A percentile compares a stretch with the other conserved stretches of the same genome.
Conservation (phyloP, 495 filamentous ascomycete species). For the Lophiotrema nucula region DNA sequence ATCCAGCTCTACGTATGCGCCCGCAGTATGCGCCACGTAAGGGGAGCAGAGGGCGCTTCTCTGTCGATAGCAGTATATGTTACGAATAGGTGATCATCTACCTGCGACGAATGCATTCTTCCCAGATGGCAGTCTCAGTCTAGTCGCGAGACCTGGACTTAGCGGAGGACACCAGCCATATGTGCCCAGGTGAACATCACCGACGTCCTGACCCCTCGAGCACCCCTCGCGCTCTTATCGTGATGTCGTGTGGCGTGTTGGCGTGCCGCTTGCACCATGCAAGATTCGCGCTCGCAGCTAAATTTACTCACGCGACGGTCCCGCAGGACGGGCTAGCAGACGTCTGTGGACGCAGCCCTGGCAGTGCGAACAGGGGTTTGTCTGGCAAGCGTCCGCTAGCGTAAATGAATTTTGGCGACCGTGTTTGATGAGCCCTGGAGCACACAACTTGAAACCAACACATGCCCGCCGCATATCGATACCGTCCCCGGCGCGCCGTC, state of each 20-base stretch:
- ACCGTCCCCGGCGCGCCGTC: constrained; percentile 3
- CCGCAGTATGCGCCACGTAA: not conserved
- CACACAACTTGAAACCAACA: constrained; percentile 13
- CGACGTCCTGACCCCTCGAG: not conserved
- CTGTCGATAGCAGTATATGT: constrained; percentile 7
- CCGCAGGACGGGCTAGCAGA: no score
- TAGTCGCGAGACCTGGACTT: not conserved
- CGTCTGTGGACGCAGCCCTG: constrained; percentile 4
- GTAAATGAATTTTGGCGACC: constrained; percentile 1
- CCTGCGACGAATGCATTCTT: constrained; percentile 18
- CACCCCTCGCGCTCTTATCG: not conserved
- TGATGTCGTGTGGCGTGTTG: not conserved
- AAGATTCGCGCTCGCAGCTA: no score
- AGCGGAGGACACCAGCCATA: not conserved
- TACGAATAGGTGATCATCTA: constrained; percentile 10
- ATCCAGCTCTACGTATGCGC: no score
- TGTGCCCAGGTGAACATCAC: not conserved
- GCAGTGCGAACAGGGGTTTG: constrained; percentile 7
- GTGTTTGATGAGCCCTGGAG: constrained; percentile 26
- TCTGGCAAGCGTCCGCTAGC: not conserved
- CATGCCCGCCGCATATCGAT: constrained; percentile 27
- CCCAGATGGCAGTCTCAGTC: not conserved
- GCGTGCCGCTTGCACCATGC: no score
- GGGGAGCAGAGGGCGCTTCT: not conserved
- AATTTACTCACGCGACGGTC: no score